Evolutionary conservation across 2,329 filamentous ascomycete species (phyloP).

Genomic region (Graphiopsis chlorocephala): DNA sequence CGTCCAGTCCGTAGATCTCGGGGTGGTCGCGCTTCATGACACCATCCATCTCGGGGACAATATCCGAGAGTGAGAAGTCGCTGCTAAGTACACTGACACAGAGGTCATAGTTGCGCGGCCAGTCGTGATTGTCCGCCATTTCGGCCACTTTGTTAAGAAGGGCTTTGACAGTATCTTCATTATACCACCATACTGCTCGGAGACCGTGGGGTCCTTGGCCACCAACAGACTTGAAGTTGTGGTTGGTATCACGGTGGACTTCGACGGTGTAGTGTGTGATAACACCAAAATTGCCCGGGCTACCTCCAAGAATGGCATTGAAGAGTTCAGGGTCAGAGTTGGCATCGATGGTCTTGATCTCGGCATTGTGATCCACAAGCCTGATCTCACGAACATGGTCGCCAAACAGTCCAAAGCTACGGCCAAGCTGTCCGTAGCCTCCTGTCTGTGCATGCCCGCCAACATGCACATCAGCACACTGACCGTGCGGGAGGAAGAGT

Average conservation of each 20-base stretch:
- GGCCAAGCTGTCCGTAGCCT: conserved; percentile 48
- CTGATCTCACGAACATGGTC: conserved; percentile 32
- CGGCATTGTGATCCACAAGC: conserved; percentile 32
- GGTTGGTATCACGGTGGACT: conserved; percentile 40
- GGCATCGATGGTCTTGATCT: conserved; percentile 27
- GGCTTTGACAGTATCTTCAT: conserved; percentile 37
- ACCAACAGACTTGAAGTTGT: conserved; percentile 21
- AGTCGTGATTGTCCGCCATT: conserved; percentile 45
- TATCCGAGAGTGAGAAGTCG: conserved; percentile 37
- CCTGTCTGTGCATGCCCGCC: conserved; percentile 51
- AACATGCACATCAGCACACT: conserved; percentile 46
- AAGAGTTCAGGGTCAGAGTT: conserved; percentile 32
- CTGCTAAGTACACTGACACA: conserved; percentile 49
- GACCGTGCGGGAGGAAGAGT: conserved; percentile 47
- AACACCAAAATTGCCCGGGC: conserved; percentile 35
- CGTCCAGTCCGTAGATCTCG: conserved; percentile 38
- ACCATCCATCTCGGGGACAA: conserved; percentile 39
- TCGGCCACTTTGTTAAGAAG: conserved; percentile 43
- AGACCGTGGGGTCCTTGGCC: conserved; percentile 41
- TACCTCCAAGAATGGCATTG: conserved; percentile 33
- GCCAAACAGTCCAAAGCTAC: conserved; percentile 42
- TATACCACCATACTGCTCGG: conserved; percentile 45
- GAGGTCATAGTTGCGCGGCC: conserved; percentile 48
- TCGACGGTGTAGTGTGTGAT: conserved; percentile 38
- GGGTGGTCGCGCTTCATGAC: conserved; percentile 39